These are phyloP conservation scores for Sungouiella thailandica DNA, from an alignment of 805 yeast species.

Conservation along the genomic window DNA sequence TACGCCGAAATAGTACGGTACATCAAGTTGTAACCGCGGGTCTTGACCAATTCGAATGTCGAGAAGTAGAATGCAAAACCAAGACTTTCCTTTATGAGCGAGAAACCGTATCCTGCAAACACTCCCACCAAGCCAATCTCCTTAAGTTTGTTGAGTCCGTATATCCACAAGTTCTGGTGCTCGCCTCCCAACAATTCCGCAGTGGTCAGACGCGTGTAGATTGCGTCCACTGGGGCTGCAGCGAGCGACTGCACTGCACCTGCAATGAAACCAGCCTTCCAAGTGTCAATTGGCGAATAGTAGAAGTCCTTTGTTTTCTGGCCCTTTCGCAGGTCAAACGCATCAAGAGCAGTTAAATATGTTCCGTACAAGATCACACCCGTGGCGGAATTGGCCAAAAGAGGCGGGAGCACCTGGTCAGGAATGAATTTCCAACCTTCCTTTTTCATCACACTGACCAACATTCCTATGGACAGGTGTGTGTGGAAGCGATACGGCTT, in stretches of 20 bases:
- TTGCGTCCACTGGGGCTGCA: constrained; percentile 92
- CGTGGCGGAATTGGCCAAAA: constrained; percentile 82
- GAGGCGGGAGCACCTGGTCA: constrained; percentile 79
- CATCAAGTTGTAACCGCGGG: constrained; percentile 52
- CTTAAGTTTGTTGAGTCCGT: constrained; percentile 60
- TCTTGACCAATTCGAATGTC: constrained; percentile 74
- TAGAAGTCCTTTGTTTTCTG: constrained; percentile 6
- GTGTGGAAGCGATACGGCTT: constrained; percentile 56
- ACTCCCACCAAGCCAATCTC: constrained; percentile 81
- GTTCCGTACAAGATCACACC: constrained; percentile 84
- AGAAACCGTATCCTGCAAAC: constrained; percentile 82
- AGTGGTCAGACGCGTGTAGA: constrained; percentile 74
- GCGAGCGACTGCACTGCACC: constrained; percentile 86
- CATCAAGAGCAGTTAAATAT: constrained; percentile 54
- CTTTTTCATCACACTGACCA: constrained; percentile 61
- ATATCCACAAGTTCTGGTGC: constrained; percentile 71
- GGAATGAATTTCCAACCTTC: constrained; percentile 90
- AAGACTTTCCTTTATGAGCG: constrained; percentile 69
- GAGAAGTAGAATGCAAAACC: constrained; percentile 84
- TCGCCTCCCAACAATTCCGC: constrained; percentile 65
- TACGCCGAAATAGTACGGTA: constrained; percentile 41
- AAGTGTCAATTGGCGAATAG: constrained; percentile 45
- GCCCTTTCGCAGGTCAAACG: constrained; percentile 14
- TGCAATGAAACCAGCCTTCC: constrained; percentile 79
- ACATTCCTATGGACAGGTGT: constrained; percentile 74